Evolutionary conservation across 139 green algal genomes (phyloP), one percentile per base, ranked within the genome.

Genomic region (Limnomonas spitsbergensis): DNA sequence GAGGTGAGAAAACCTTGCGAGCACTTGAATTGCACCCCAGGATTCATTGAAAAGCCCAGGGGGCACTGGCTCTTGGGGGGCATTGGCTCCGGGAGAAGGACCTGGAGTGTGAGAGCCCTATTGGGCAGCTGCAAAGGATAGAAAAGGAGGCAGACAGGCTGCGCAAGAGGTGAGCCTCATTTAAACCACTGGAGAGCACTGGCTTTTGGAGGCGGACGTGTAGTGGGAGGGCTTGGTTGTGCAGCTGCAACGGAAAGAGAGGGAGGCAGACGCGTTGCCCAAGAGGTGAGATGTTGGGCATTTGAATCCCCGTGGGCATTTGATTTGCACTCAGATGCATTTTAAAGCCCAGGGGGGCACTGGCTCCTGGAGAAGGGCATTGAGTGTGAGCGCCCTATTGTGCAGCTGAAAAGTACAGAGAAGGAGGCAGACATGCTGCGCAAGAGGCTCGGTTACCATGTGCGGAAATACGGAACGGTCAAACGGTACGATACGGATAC

Each of bases 41-140:
- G 66, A 6, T 67, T 6, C 71, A 34, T 68, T 38, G 9, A 3
- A 52, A n/a, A 76, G 37, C 72, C 54, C 38, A n/a, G 53, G 53
- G 34, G 9, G 78, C 78, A 4, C n/a, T 86, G 39, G 26, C 38
- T 24, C 34, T 35, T 39, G 37, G 75, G 36, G 71, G 80, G 72
- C 3, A 38, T n/a, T 34, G 39, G n/a, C 67, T 83, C 37, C 77
- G 78, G 4, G 77, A 86, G 27, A 71, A 81, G 77, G 77, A 82
- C 53, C 27, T 86, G 9, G 82, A 86, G 78, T 40, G 66, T 26
- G 32, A 73, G 34, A 76, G 38, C 52, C 53, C 72, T 32, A 34
- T 53, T n/a, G 77, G 72, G 78, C 76, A 3, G 76, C 76, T 35
- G 78, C 68, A n/a, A 56, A 69, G 31, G 76, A 67, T 29, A 82